A percentile compares a stretch with the other conserved stretches of the same genome.
Evolutionary conservation across 1,139 yeast genomes (phyloP).

Genomic region (Diutina catenulata): DNA sequence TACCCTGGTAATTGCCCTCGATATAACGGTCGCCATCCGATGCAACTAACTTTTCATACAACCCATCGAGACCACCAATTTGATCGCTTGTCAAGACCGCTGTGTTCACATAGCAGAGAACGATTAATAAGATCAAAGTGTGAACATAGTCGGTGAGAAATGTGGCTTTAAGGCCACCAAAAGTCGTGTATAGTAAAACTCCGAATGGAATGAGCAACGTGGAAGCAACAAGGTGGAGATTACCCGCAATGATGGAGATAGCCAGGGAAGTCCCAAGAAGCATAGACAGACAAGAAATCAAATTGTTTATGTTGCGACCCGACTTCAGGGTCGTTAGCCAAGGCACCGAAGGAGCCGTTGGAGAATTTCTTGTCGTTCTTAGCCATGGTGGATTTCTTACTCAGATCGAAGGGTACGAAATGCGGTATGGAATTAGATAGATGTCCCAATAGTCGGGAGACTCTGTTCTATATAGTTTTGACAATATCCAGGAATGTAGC

Average conservation of each 20-base stretch:
- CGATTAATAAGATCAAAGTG: slow-evolving; percentile 26
- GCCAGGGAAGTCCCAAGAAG: slow-evolving; percentile 27
- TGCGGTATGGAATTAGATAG: too few relatives aligned
- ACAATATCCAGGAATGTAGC: too few relatives aligned
- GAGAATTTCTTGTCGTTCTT: too few relatives aligned
- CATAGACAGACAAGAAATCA: slow-evolving; percentile 23
- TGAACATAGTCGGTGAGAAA: slow-evolving; percentile 42
- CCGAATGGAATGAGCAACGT: slow-evolving; percentile 27
- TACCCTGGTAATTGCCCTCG: slow-evolving; percentile 23
- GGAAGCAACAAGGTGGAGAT: slow-evolving; percentile 21
- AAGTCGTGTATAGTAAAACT: slow-evolving; percentile 38
- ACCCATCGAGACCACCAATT: slow-evolving; percentile 20
- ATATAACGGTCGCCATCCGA: slow-evolving; percentile 13
- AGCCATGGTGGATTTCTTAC: too few relatives aligned
- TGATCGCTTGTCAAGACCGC: slow-evolving; percentile 15
- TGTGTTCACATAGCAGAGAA: slow-evolving; percentile 15
- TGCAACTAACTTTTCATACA: slow-evolving; percentile 15
- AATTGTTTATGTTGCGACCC: too few relatives aligned
- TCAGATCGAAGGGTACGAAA: too few relatives aligned
- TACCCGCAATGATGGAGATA: slow-evolving; percentile 22
- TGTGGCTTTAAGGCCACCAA: slow-evolving; percentile 87
- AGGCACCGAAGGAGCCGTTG: too few relatives aligned
- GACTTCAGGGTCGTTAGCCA: too few relatives aligned
- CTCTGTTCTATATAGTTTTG: too few relatives aligned
- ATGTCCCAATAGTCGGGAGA: too few relatives aligned